Evolutionary conservation across 192 early-diverging fungal species (phyloP).

Genomic region (Chytriomyces sp.): DNA sequence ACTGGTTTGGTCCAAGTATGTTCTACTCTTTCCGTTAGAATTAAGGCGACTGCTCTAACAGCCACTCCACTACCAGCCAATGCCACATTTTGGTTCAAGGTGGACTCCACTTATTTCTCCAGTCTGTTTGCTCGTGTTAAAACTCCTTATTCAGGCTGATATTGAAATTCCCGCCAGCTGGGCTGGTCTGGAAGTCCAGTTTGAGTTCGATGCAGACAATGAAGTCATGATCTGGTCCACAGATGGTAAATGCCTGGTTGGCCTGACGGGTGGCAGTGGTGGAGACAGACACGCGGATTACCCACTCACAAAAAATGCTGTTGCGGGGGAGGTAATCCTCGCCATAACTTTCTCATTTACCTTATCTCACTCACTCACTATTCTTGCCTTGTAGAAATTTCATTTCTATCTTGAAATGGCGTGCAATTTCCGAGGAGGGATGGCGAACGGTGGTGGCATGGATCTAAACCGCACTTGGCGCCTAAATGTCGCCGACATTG

Average conservation of each 20-base stretch:
- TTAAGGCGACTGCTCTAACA: background rate
- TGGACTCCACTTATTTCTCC: background rate
- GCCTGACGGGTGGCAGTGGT: slow-evolving; percentile 80
- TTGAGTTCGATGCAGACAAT: slow-evolving; percentile 85
- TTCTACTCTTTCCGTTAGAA: background rate
- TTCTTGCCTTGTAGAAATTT: slow-evolving; percentile 37
- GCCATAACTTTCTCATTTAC: background rate
- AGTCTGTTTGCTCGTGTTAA: background rate
- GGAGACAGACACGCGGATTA: slow-evolving; percentile 64
- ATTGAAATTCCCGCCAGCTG: slow-evolving; percentile 74
- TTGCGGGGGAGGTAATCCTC: slow-evolving; percentile 33
- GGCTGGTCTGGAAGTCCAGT: slow-evolving; percentile 76
- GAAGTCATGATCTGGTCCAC: slow-evolving; percentile 92
- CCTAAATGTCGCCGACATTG: slow-evolving; percentile 70
- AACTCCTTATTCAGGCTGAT: slow-evolving; percentile 39
- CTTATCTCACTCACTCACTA: background rate
- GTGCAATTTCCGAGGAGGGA: slow-evolving; percentile 93
- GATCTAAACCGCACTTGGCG: slow-evolving; percentile 66
- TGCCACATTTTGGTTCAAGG: slow-evolving; percentile 52
- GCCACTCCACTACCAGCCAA: slow-evolving; percentile 11
- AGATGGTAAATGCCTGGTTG: slow-evolving; percentile 82
- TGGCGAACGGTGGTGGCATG: slow-evolving; percentile 67
- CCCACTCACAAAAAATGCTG: slow-evolving; percentile 54
- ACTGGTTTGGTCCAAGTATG: slow-evolving; percentile 78
- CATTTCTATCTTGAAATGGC: slow-evolving; percentile 89